Evolutionary conservation across 345 rosid genomes (phyloP).

Genomic region (Eucalyptus polybractea): DNA sequence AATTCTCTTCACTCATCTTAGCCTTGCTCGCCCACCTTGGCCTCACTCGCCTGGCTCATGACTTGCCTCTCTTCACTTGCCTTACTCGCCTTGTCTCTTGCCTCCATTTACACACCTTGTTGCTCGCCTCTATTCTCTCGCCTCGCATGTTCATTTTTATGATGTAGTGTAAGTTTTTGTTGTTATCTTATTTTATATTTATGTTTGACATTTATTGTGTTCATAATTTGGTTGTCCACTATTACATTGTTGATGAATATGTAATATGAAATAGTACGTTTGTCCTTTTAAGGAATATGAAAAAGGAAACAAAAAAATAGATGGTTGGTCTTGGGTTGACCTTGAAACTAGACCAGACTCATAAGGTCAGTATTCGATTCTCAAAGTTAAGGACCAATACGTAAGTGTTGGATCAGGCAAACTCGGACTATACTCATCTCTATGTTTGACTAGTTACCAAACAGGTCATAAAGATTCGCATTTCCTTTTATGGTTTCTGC

Average conservation of each 20-base stretch:
- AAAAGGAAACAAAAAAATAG: too few species aligned
- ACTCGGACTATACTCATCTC: too few species aligned
- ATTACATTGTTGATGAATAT: background rate
- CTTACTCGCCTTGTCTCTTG: background rate
- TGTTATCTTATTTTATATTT: too few species aligned
- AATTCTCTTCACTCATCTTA: background rate
- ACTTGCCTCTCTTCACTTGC: background rate
- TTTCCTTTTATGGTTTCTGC: too few species aligned
- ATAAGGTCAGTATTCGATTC: fast-evolving
- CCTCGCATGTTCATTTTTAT: too few species aligned
- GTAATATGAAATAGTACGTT: background rate
- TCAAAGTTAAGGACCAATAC: too few species aligned
- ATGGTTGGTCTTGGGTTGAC: background rate
- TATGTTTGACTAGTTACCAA: too few species aligned
- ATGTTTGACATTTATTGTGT: too few species aligned
- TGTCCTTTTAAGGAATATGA: background rate
- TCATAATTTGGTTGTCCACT: background rate
- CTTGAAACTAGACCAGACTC: fast-evolving
- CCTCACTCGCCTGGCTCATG: background rate
- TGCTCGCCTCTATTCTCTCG: background rate
- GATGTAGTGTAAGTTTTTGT: too few species aligned
- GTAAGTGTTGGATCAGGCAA: background rate
- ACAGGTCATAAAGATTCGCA: too few species aligned
- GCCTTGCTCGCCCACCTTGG: background rate
- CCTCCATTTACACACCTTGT: background rate